Percentiles rank a stretch among this genome's conserved stretches.
phyloP scores from a whole-genome alignment of 306 rosid genomes.

The Trichosanthes cucumerina region DNA sequence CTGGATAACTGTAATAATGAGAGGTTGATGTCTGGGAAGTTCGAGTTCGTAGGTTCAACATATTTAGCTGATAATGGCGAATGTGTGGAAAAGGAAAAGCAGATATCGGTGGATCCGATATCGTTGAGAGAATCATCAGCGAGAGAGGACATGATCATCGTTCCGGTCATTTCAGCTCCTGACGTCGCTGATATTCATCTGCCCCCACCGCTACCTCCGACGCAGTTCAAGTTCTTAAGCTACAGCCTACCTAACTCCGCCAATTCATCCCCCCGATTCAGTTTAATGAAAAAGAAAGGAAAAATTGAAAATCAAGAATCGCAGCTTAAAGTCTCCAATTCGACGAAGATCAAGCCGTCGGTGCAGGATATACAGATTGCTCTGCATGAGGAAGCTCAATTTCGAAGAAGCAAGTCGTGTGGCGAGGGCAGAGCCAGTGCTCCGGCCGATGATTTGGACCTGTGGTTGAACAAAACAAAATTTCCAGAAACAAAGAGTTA shows the following conservation, averaged over 20 bases:
- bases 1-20: not conserved
- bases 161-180: slow-evolving; percentile 23
- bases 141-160: slow-evolving; percentile 9
- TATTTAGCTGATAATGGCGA: slow-evolving; percentile 10
- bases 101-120: slow-evolving; percentile 65
- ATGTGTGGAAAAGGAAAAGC: slow-evolving; percentile 45
- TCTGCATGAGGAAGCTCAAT: slow-evolving; percentile 22
- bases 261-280: slow-evolving; percentile 40
- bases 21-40: not conserved
- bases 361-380: not conserved
- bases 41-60: not conserved
- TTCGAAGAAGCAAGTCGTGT: slow-evolving; percentile 58
- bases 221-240: slow-evolving; percentile 55
- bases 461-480: slow-evolving; percentile 35
- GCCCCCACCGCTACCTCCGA: slow-evolving; percentile 45
- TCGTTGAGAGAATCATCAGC: slow-evolving; percentile 35
- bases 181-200: slow-evolving; percentile 20
- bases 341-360: slow-evolving; percentile 13
- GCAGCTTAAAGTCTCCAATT: slow-evolving; percentile 17
- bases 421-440: slow-evolving; percentile 29
- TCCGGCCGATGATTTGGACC: slow-evolving; percentile 45
- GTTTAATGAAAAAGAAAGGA: slow-evolving; percentile 28
- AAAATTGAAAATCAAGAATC: slow-evolving; percentile 24
- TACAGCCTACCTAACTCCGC: slow-evolving; percentile 66
- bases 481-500: slow-evolving; percentile 16